phyloP scores from a whole-genome alignment of 371 early-diverging fungal genomes.

The Dichotomocladium elegans region DNA sequence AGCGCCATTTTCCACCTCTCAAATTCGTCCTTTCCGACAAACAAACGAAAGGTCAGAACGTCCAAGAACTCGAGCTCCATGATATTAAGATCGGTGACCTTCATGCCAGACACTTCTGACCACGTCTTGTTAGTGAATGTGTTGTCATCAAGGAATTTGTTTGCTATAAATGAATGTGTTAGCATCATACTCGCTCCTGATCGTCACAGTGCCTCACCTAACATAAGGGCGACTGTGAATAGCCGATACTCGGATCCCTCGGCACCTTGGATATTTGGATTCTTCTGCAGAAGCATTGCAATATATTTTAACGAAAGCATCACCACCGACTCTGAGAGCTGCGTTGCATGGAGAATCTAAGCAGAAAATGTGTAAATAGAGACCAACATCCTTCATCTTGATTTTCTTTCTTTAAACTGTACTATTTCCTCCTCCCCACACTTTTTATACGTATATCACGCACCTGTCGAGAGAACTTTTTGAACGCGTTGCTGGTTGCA shows the following conservation, averaged over 20 bases:
- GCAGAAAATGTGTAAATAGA: neutral
- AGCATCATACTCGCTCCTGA: neutral
- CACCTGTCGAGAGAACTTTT: constrained; percentile 19
- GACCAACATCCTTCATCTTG: neutral
- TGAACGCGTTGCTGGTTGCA: constrained; percentile 48
- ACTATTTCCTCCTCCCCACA: no score
- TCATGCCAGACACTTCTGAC: constrained; percentile 67
- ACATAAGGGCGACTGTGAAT: constrained; percentile 77
- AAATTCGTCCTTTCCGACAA: constrained; percentile 58
- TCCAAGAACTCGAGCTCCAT: constrained; percentile 72
- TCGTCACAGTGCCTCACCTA: constrained; percentile 23
- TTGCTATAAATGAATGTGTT: constrained; percentile 27
- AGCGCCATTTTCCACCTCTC: constrained; percentile 36
- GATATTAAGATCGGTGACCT: constrained; percentile 59
- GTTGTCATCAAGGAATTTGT: constrained; percentile 68
- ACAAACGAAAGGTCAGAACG: constrained; percentile 54
- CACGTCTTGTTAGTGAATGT: constrained; percentile 72
- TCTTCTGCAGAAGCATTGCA: constrained; percentile 56
- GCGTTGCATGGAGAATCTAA: constrained; percentile 55
- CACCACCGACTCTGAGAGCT: constrained; percentile 61
- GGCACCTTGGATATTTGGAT: constrained; percentile 61
- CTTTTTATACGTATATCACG: neutral
- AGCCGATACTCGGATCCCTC: constrained; percentile 75
- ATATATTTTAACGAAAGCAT: constrained; percentile 60
- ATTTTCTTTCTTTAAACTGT: neutral